These are phyloP conservation scores for Psilocybe subaeruginosa DNA, from an alignment of 768 basidiomycete genomes.

Conservation along the genomic window DNA sequence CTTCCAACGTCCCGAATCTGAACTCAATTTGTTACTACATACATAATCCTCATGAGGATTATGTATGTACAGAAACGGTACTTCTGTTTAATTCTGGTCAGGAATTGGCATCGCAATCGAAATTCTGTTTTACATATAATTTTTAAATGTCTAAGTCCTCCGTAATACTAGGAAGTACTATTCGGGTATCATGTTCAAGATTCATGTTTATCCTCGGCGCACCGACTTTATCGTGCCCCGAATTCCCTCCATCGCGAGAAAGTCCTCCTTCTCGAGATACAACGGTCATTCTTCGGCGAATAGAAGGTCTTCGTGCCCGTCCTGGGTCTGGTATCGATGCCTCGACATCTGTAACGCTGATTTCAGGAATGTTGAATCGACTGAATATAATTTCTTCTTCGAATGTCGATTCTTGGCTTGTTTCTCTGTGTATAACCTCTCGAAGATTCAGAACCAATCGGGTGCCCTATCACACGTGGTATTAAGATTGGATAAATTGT, in stretches of 20 bases:
- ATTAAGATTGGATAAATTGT: background rate
- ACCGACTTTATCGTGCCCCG: background rate
- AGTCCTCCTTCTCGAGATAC: background rate
- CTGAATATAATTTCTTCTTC: background rate
- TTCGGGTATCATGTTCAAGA: background rate
- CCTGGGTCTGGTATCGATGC: background rate
- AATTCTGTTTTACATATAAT: too few species aligned
- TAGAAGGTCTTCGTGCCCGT: background rate
- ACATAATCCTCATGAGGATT: too few species aligned
- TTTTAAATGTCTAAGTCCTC: background rate
- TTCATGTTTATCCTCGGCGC: background rate
- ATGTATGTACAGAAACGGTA: too few species aligned
- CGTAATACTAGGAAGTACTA: background rate
- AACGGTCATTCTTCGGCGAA: background rate
- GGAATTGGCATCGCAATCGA: too few species aligned
- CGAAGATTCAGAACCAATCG: background rate
- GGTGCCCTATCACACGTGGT: background rate
- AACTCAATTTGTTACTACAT: too few species aligned
- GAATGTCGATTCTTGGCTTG: background rate
- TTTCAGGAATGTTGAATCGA: background rate
- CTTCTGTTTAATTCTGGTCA: too few species aligned
- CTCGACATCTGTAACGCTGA: background rate
- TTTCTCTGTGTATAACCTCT: background rate
- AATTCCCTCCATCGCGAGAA: background rate
- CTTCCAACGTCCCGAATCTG: too few species aligned